phyloP scores from a whole-genome alignment of 2,329 filamentous ascomycete species.

The Dactylellina parvicollis region DNA sequence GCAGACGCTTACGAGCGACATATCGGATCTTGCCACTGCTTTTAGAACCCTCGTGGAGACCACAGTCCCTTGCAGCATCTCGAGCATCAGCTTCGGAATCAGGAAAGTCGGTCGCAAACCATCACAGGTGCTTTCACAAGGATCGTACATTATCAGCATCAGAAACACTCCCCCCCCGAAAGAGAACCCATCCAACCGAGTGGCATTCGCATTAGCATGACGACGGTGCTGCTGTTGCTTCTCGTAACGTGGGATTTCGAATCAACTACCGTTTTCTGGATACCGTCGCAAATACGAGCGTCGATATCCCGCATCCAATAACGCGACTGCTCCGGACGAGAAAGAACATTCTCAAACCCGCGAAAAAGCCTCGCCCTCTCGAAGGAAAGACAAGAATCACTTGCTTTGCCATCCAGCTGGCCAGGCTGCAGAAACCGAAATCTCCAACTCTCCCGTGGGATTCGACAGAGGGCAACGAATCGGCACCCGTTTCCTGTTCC shows the following conservation, averaged over 20 bases:
- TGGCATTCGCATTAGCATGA: constrained; percentile 31
- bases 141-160: background rate
- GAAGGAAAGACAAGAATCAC: constrained; percentile 2
- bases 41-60: constrained; percentile 47
- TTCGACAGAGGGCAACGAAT: constrained; percentile 49
- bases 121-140: constrained; percentile 38
- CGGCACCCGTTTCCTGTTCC: constrained; percentile 53
- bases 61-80: constrained; percentile 34
- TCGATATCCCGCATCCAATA: constrained; percentile 62
- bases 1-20: constrained; percentile 20
- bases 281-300: constrained; percentile 63
- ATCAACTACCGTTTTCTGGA: constrained; percentile 43
- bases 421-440: constrained; percentile 11
- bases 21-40: constrained; percentile 47
- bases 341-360: constrained; percentile 30
- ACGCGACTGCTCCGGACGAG: background rate
- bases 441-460: constrained; percentile 29
- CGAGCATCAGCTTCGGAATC: constrained; percentile 47
- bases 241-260: constrained; percentile 27
- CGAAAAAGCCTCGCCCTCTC: constrained; percentile 17
- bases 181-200: constrained; percentile 30
- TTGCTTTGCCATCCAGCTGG: constrained; percentile 23
- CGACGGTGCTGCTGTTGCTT: background rate
- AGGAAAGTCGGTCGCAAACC: constrained; percentile 41
- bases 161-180: constrained; percentile 45